Percentiles rank a stretch among this genome's conserved stretches.
Conservation (phyloP, 768 basidiomycete genomes). For the Auriscalpium orientale region DNA sequence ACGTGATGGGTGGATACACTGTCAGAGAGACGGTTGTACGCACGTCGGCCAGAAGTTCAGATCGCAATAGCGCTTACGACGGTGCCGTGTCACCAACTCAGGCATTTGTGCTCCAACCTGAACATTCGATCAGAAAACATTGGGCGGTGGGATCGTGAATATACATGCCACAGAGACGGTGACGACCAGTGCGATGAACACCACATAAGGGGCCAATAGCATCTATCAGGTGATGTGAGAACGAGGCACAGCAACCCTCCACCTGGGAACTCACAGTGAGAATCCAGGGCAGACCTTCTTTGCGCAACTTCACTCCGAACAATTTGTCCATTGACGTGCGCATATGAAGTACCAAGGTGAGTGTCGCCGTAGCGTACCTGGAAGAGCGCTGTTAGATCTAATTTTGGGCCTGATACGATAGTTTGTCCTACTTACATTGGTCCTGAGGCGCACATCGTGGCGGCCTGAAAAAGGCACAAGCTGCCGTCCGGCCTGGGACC, state of each 20-base stretch:
- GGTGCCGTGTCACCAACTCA: background rate
- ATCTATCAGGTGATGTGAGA: background rate
- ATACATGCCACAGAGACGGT: no score
- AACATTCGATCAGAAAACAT: no score
- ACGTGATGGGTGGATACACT: no score
- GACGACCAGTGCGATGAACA: background rate
- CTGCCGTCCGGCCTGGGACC: slow-evolving; percentile 4
- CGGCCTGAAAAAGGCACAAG: slow-evolving; percentile 7
- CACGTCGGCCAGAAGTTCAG: background rate
- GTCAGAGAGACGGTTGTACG: no score
- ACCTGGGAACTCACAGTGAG: background rate
- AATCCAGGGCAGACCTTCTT: background rate
- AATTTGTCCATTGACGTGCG: background rate
- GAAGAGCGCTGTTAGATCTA: no score
- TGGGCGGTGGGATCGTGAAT: no score
- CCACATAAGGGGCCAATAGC: background rate
- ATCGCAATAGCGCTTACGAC: background rate
- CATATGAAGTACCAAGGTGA: slow-evolving; percentile 2
- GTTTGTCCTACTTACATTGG: slow-evolving; percentile 1
- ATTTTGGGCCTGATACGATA: background rate
- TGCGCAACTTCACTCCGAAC: background rate
- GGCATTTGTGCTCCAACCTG: background rate
- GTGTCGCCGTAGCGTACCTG: slow-evolving; percentile 1
- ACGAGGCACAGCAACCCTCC: no score
- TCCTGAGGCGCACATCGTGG: background rate